Evolutionary conservation across 306 rosid genomes (phyloP).

Genomic region (Vicia sativa): DNA sequence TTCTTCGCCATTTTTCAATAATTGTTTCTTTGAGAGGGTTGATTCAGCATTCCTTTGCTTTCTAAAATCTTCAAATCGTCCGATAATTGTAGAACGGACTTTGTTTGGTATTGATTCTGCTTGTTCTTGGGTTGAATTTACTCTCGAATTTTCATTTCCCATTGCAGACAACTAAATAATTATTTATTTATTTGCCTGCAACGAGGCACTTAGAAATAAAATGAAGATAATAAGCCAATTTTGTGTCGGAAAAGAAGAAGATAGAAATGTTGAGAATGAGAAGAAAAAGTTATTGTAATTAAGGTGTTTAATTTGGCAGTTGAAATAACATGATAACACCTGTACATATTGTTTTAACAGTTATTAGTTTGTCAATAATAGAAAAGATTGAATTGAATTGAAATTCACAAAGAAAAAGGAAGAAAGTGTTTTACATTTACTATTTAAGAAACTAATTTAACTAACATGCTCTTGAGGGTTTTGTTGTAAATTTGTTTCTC

Average conservation of each 20-base stretch:
- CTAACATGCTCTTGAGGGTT: not conserved
- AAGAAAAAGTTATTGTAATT: not conserved
- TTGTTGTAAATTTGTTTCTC: conserved; percentile 4
- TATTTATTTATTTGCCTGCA: conserved; percentile 4
- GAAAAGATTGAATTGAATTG: conserved; percentile 12
- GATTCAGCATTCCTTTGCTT: conserved; percentile 22
- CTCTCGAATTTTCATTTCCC: conserved; percentile 67
- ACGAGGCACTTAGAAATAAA: not conserved
- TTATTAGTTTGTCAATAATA: conserved; percentile 39
- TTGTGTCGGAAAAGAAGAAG: not conserved
- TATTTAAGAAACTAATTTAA: conserved; percentile 10
- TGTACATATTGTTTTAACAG: conserved; percentile 34
- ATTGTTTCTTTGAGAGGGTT: conserved; percentile 53
- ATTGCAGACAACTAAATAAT: conserved; percentile 38
- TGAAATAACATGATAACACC: conserved; percentile 20
- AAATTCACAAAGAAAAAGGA: not conserved
- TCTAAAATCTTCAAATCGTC: conserved; percentile 42
- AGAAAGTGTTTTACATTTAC: conserved; percentile 5
- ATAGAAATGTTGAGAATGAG: conserved; percentile 2
- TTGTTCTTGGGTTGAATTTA: conserved; percentile 32
- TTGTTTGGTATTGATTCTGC: conserved; percentile 42
- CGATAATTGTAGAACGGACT: conserved; percentile 40
- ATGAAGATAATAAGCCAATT: not conserved
- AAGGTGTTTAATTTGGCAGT: conserved; percentile 31
- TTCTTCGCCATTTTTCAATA: conserved; percentile 40